These are phyloP conservation scores for Nicotiana obtusifolia DNA, from an alignment of 257 asterid genomes.

Conservation along the genomic window DNA sequence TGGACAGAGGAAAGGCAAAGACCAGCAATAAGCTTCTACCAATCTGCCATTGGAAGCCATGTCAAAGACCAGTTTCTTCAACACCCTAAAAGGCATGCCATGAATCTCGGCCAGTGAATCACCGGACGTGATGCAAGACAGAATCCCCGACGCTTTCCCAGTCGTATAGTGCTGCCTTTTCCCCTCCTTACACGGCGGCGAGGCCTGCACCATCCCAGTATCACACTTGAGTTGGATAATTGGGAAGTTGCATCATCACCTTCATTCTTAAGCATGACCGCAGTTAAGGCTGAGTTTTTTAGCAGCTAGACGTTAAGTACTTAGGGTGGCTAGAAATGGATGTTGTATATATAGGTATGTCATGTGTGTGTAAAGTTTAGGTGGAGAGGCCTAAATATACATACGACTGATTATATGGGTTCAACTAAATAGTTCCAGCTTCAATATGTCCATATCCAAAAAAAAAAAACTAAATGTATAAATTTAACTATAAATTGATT, in stretches of 20 bases:
- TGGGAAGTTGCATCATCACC: conserved; percentile 19
- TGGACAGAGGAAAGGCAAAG: conserved; percentile 43
- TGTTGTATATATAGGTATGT: neutral
- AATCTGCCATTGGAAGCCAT: conserved; percentile 28
- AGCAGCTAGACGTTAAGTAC: neutral
- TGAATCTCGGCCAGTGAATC: conserved; percentile 27
- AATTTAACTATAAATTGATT: too few relatives aligned
- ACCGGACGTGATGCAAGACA: conserved; percentile 29
- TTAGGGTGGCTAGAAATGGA: neutral
- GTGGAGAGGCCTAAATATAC: too few relatives aligned
- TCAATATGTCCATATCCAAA: too few relatives aligned
- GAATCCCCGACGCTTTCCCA: conserved; percentile 49
- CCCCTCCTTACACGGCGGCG: conserved; percentile 28
- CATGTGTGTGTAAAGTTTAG: neutral
- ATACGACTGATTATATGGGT: too few relatives aligned
- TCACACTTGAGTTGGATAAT: conserved; percentile 28
- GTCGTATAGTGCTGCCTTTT: conserved; percentile 30
- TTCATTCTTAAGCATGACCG: conserved; percentile 21
- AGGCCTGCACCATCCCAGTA: conserved; percentile 25
- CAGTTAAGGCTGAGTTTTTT: too few relatives aligned
- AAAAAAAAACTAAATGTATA: too few relatives aligned
- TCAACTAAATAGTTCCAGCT: too few relatives aligned
- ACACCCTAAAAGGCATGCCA: conserved; percentile 21
- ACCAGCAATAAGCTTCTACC: conserved; percentile 42
- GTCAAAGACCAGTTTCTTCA: conserved; percentile 30